Evolutionary conservation across 2,329 filamentous ascomycete species (phyloP).

Genomic region (Xylaria sp.): DNA sequence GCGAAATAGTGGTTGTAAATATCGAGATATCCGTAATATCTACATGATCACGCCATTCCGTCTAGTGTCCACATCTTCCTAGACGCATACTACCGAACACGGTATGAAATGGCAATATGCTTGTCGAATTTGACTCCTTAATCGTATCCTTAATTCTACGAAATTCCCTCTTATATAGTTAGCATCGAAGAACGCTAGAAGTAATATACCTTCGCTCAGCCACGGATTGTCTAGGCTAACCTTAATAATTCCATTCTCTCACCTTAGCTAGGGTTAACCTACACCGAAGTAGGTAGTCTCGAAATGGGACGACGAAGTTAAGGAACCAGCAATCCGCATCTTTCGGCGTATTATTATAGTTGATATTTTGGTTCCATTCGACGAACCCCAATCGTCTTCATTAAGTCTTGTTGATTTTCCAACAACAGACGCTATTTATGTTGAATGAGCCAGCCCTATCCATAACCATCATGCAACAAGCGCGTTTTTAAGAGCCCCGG

Average conservation of each 20-base stretch:
- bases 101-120: not conserved
- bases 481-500: not conserved
- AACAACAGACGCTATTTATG: not conserved
- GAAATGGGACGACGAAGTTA: not conserved
- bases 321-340: not conserved
- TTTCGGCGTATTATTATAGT: not conserved
- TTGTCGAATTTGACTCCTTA: not conserved
- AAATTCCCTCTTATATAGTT: not conserved
- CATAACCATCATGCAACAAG: not conserved
- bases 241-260: not conserved
- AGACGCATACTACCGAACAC: not conserved
- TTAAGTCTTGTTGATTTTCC: conserved; percentile 2
- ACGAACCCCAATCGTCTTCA: not conserved
- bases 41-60: not conserved
- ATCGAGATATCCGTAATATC: not conserved
- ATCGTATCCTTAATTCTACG: not conserved
- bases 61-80: not conserved
- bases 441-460: not conserved
- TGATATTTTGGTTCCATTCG: not conserved
- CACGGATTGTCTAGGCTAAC: no score
- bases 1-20: conserved; percentile 2
- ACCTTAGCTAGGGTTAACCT: not conserved
- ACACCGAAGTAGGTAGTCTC: not conserved
- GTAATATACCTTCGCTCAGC: not conserved
- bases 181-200: not conserved